Base-by-base conservation (phyloP, 768 basidiomycete genomes). In the Leccinum obscurum region DNA sequence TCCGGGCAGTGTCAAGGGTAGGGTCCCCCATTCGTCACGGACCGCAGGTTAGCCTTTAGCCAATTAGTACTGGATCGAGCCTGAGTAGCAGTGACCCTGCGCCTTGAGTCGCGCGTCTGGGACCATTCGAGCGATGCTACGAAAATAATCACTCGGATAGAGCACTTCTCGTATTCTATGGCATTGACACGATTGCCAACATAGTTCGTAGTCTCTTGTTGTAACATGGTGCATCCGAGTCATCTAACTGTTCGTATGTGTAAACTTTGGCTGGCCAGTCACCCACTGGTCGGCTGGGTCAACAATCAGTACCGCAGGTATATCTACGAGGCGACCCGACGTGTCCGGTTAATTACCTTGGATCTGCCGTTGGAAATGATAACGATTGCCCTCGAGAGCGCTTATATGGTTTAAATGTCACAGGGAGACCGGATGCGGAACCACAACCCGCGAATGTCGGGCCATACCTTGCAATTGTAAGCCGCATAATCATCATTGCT, bases 101-200 rank as follows among this genome's bases (percentile, higher is more conserved):
- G 24, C 24, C 24, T 26, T 26, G 24, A 26, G 24, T 1, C 24
- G 24, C 24, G 24, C 24, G 24, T 26, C 24, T 26, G 24, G 24
- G 24, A 26, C 26, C 26, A 26, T 60, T 77, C 24, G 76, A 76
- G 83, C 3, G 68, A 50, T 66, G 62, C 6, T 54, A 73, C 22
- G 54, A 67, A 15, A 49, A 69, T 1, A 52, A 44, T 20, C 34
- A 62, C 32, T 63, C 66, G 8, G 66, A 76, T 26, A 73, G 68
- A 55, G 76, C 78, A 0, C 65, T 85, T 10, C 72, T 85, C 15
- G 77, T 85, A 6, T 84, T 84, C 65, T 81, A 85, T 58, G 83
- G 84, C 7, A 75, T 86, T 34, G 83, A 85, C 65, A 85, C 83
- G 0, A 74, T 85, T 48, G 83, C 82, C 1, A 85, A 81, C 57